Percentiles rank a stretch among this genome's conserved stretches.
phyloP scores from a whole-genome alignment of 495 filamentous ascomycete genomes.

The Penicillium simplicissimum region DNA sequence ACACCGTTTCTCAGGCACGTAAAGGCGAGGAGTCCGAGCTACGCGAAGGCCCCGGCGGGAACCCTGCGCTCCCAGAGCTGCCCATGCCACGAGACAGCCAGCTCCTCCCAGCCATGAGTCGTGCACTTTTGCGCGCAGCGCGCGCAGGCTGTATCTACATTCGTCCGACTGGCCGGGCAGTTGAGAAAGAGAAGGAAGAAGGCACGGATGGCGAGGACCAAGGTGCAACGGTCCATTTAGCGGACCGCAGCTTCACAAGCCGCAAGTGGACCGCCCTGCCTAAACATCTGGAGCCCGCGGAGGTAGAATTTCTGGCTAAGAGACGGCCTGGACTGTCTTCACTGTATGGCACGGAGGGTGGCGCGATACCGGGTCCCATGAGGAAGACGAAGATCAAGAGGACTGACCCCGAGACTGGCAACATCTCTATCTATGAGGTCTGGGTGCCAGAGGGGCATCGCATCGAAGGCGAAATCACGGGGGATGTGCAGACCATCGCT shows the following conservation, averaged over 20 bases:
- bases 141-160: conserved; percentile 71
- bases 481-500: conserved; percentile 43
- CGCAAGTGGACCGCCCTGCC: conserved; percentile 79
- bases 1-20: conserved; percentile 67
- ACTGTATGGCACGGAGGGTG: conserved; percentile 52
- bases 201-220: conserved; percentile 46
- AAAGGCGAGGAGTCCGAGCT: conserved; percentile 53
- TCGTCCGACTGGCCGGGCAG: conserved; percentile 40
- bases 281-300: conserved; percentile 70
- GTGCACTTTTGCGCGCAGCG: conserved; percentile 81
- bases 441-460: conserved; percentile 77
- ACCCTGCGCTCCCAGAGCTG: conserved; percentile 51
- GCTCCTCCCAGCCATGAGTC: conserved; percentile 73
- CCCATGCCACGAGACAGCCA: conserved; percentile 86
- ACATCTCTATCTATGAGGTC: conserved; percentile 77
- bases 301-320: conserved; percentile 83
- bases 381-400: conserved; percentile 76
- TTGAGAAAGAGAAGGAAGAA: conserved; percentile 54
- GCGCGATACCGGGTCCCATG: conserved; percentile 50
- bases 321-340: conserved; percentile 72
- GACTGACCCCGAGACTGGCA: conserved; percentile 69
- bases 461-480: conserved; percentile 77
- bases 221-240: conserved; percentile 30
- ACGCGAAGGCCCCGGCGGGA: conserved; percentile 57
- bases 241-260: conserved; percentile 63